Evolutionary conservation across 805 yeast genomes (phyloP).

Genomic region (Teunomyces kruisii): DNA sequence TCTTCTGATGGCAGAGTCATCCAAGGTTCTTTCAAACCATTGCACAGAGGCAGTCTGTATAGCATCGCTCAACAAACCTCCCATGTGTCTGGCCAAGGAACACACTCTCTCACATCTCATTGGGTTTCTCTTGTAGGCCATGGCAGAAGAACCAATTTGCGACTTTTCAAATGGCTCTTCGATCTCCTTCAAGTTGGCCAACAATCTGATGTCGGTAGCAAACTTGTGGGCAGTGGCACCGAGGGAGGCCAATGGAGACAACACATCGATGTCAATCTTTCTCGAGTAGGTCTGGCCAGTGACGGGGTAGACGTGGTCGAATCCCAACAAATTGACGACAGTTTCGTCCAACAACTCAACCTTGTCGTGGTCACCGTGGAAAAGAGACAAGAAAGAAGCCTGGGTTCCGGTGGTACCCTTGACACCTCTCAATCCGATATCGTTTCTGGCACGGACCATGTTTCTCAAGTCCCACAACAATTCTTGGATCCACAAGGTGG

Average conservation of each 20-base stretch:
- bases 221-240: slow-evolving; percentile 97
- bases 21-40: slow-evolving; percentile 99
- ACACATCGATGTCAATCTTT: slow-evolving; percentile 92
- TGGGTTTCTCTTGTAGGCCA: slow-evolving; percentile 99
- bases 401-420: slow-evolving; percentile 99
- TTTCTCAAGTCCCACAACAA: slow-evolving; percentile 96
- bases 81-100: slow-evolving; percentile 95
- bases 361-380: slow-evolving; percentile 95
- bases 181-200: slow-evolving; percentile 94
- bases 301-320: slow-evolving; percentile 92
- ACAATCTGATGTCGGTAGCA: slow-evolving; percentile 93
- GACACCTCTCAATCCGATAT: slow-evolving; percentile 94
- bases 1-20: slow-evolving; percentile 97
- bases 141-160: slow-evolving; percentile 97
- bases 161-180: slow-evolving; percentile 98
- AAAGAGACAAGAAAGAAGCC: slow-evolving; percentile 90
- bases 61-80: slow-evolving; percentile 88
- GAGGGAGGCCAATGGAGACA: slow-evolving; percentile 89
- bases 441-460: slow-evolving; percentile 93
- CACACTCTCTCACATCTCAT: slow-evolving; percentile 99
- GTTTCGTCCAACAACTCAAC: slow-evolving; percentile 90
- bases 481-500: slow-evolving; percentile 97
- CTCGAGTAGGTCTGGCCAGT: slow-evolving; percentile 99
- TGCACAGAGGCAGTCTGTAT: slow-evolving; percentile 97
- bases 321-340: slow-evolving; percentile 90